Base-by-base conservation (phyloP, 179 eudicot genomes). In the Nepenthes alata region DNA sequence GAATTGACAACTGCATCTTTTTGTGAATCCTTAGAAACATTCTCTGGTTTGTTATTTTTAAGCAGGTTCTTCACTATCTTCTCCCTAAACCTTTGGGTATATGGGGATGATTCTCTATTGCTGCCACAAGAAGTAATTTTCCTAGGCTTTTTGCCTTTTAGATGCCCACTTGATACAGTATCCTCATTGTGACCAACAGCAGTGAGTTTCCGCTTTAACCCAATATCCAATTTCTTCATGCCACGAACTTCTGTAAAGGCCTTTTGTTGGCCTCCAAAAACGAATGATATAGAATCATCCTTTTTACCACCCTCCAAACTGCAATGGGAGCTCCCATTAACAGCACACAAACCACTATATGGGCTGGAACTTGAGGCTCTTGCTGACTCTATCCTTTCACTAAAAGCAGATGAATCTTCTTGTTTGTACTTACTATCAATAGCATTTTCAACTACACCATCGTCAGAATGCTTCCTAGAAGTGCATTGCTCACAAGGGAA, bases 131-230 rank as follows among this genome's bases (percentile, higher is more conserved):
- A 51, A 12, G 70, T 55, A 58, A 35, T 67, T 67, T 73, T 80
- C 58, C 78, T 50, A 11, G 53, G n/a, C n/a, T 50, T 59, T 41
- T 14, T 60, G 49, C 64, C 73, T 49, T 61, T 67, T 2, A 61
- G 66, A 48, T 37, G 57, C 57, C 52, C 66, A 45, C 53, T 60
- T 51, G 76, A 62, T 65, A 70, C 73, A 48, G 37, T 48, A 59
- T 47, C 70, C 37, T 69, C 67, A 41, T 14, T 57, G 37, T 64
- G 67, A 61, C 59, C 39, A 58, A 35, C 12, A 50, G 53, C 63
- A 63, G 59, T 81, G 59, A 66, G 75, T 60, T 74, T 86, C 57
- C 76, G 77, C 76, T 82, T 85, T 61, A 74, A 60, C 70, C 77
- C 77, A 67, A 49, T 67, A 55, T 16, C 62, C 58, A 58, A 57